Evolutionary conservation across 768 basidiomycete species (phyloP).

Genomic region (Gautieria morchelliformis): DNA sequence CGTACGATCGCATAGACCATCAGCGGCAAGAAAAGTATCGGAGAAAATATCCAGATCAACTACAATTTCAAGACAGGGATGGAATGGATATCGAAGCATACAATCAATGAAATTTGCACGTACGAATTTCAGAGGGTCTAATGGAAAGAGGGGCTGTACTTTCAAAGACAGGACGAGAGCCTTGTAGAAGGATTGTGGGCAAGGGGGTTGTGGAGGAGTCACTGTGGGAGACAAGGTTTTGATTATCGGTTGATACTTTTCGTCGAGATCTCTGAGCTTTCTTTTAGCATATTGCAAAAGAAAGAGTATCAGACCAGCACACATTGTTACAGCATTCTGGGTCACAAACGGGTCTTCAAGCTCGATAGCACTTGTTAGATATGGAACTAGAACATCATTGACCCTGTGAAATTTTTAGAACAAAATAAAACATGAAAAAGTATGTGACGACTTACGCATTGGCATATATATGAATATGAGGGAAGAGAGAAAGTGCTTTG

Average conservation of each 20-base stretch:
- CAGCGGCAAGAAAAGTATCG: slow-evolving; percentile 54
- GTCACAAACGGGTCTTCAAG: slow-evolving; percentile 55
- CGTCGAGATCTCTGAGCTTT: slow-evolving; percentile 39
- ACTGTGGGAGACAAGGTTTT: slow-evolving; percentile 40
- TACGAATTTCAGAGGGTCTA: slow-evolving; percentile 61
- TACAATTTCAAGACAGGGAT: no score
- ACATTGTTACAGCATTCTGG: slow-evolving; percentile 53
- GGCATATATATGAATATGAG: slow-evolving; percentile 64
- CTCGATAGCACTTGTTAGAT: slow-evolving; percentile 68
- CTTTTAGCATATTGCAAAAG: neutral
- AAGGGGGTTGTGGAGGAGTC: slow-evolving; percentile 22
- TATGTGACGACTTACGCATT: slow-evolving; percentile 37
- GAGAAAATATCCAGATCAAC: slow-evolving; percentile 47
- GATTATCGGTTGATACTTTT: slow-evolving; percentile 48
- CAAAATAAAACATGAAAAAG: slow-evolving; percentile 56
- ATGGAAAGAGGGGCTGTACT: slow-evolving; percentile 18
- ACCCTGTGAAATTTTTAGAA: slow-evolving; percentile 84
- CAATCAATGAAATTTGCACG: slow-evolving; percentile 30
- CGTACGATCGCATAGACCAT: slow-evolving; percentile 45
- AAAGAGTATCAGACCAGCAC: neutral
- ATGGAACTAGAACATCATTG: slow-evolving; percentile 76
- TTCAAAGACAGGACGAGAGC: slow-evolving; percentile 32
- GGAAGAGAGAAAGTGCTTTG: slow-evolving; percentile 56
- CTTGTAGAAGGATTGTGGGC: slow-evolving; percentile 26
- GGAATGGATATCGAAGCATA: neutral